Conservation (phyloP, 345 rosid species). For the Populus pruinosa region DNA sequence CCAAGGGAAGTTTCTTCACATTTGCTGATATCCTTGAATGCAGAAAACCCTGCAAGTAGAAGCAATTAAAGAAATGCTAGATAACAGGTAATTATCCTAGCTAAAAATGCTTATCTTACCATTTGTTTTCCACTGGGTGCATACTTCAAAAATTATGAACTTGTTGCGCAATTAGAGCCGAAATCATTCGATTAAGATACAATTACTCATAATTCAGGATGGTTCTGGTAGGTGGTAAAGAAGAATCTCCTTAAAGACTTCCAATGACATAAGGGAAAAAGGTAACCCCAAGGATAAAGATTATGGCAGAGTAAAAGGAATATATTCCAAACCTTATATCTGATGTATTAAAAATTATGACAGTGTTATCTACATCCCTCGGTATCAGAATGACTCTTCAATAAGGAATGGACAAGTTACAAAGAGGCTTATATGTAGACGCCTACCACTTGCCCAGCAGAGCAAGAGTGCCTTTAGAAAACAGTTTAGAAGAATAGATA, state of each 20-base stretch:
- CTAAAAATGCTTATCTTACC: neutral
- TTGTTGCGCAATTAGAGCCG: neutral
- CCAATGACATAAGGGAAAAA: neutral
- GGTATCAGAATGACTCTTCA: neutral
- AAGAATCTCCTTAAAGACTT: neutral
- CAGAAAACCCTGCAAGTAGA: constrained; percentile 37
- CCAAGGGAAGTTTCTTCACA: constrained; percentile 31
- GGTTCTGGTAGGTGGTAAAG: neutral
- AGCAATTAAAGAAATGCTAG: neutral
- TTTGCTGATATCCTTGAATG: constrained; percentile 28
- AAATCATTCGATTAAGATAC: neutral
- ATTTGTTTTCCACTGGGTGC: neutral
- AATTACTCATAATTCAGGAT: neutral
- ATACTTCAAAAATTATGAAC: neutral
- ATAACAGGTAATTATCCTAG: neutral
- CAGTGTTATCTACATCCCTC: neutral
- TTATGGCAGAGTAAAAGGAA: neutral
- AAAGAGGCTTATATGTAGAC: neutral
- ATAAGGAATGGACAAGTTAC: neutral
- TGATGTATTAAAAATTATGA: neutral
- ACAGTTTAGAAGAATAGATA: neutral
- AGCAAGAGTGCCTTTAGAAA: neutral
- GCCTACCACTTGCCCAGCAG: neutral
- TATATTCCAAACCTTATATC: neutral
- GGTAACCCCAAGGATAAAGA: neutral